Evolutionary conservation across 2,329 filamentous ascomycete genomes (phyloP), one percentile per base, ranked within the genome.

Genomic region (Apiospora arundinis): DNA sequence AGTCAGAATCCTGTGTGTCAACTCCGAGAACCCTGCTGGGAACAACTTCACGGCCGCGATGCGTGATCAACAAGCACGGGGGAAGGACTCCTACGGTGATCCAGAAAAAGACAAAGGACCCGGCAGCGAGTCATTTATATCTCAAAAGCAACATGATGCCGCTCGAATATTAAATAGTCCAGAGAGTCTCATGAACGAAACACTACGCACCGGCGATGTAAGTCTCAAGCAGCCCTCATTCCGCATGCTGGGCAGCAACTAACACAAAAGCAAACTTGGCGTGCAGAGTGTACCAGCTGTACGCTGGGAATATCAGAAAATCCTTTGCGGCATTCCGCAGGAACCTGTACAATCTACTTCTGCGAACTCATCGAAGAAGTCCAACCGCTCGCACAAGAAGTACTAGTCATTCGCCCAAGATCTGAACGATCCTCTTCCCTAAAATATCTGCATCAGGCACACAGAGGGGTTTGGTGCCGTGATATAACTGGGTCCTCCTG

Each of bases 291-390:
- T 40, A 63, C 56, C 56, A n/a, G 3, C 0, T 63, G 4, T n/a
- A 63, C 56, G 56, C 28, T n/a, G 56, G 56, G 40, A 12, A n/a
- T 63, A 63, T 63, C 56, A 63, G 56, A 6, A n/a, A 40, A 37
- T 5, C 6, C 56, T 63, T 12, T 12, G 16, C 18, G 18, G 56
- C 18, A 2, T 63, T n/a, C 28, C 21, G 56, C 56, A 63, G 28
- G 56, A 63, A 37, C 4, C 32, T 63, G 56, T 4, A 63, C 56
- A 63, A n/a, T n/a, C 28, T 28, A 63, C 56, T 56, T 56, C 49
- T 28, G 28, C 52, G 8, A 37, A 56, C 49, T 56, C 52, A 16
- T 37, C 52, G 28, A 60, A 60, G 28, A n/a, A 60, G 28, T 60
- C 52, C 52, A 60, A 37, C 37, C 25, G 16, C 28, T 6, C 28